Percentiles rank a stretch among this genome's conserved stretches.
Evolutionary conservation across 176 grass and related monocot genomes (phyloP).

Genomic region (Bolboschoenus planiculmis): DNA sequence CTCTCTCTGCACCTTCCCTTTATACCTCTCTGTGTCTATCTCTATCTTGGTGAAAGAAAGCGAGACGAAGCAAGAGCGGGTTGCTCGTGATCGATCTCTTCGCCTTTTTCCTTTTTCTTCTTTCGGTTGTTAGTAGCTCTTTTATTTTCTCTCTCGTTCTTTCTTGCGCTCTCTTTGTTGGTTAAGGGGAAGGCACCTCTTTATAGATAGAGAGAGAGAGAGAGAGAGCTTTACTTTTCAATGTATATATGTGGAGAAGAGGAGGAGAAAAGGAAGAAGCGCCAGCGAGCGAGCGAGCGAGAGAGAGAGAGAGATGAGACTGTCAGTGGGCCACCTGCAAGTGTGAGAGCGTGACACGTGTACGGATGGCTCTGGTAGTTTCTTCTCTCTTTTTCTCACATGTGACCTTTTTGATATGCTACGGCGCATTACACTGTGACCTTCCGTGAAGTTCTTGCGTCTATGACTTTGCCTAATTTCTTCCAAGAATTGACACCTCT

Average conservation of each 20-base stretch:
- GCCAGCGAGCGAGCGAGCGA: background rate
- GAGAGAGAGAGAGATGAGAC: background rate
- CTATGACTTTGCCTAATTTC: background rate
- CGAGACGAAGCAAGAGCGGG: background rate
- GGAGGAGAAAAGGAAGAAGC: background rate
- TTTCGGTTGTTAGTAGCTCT: background rate
- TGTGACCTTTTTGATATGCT: background rate
- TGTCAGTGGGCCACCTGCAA: conserved; percentile 7
- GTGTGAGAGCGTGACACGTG: conserved; percentile 11
- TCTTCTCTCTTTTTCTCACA: conserved; percentile 20
- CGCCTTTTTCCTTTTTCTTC: conserved; percentile 9
- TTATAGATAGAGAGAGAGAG: too few species aligned
- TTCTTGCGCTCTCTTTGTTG: background rate
- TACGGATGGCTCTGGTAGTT: conserved; percentile 8
- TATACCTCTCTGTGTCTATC: background rate
- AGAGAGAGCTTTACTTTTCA: background rate
- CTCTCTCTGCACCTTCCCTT: background rate
- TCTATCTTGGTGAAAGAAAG: conserved; percentile 6
- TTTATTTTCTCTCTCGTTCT: background rate
- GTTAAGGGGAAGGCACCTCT: background rate
- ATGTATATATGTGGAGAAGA: background rate
- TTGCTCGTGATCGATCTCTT: conserved; percentile 12
- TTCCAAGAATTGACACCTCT: background rate
- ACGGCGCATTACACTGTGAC: background rate
- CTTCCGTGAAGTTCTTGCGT: background rate